Base-by-base conservation (phyloP, 257 asterid species). In the Ophiorrhiza pumila region DNA sequence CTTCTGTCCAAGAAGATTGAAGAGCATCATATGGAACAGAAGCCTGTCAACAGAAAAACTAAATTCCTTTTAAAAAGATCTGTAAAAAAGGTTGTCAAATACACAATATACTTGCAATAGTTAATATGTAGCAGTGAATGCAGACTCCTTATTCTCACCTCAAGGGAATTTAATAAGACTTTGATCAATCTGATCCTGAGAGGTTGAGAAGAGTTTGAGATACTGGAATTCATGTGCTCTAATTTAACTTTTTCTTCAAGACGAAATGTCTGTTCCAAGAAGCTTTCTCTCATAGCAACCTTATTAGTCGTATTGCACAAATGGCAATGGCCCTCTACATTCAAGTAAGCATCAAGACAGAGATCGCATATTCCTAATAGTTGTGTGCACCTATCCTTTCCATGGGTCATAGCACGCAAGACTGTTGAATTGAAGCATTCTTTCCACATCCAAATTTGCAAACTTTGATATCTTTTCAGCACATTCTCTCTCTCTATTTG, bases 401-500 rank as follows among this genome's bases (percentile, higher is more conserved):
- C 96, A 70, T 61, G 75, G 65, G 80, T 74, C 82, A 85, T 55
- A 77, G 90, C 91, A 74, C 82, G 61, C 66, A 90, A 77, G 46
- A 80, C 77, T 13, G 85, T 74, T 23, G 94, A 71, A 79, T 71
- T 86, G 67, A 85, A 84, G 84, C 95, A 89, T 83, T 88, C 97
- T 85, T 88, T 86, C 97, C 95, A 89, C 83, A 87, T 82, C 99
- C 98, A 95, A 73, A 67, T 77, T 83, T 87, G 90, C 37, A 90
- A 78, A 78, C 86, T 88, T 81, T 84, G 86, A 79, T 85, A 88
- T 80, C 98, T 88, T 77, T 74, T 80, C 76, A 87, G 78, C 55
- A 85, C 77, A 77, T 83, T 81, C 65, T 56, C 72, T 74, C 79
- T 80, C 83, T 92, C 96, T 47, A 61, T 74, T 78, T 80, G 87